Base-by-base conservation (phyloP, 2,329 filamentous ascomycete species). In the Stromatinia cepivora region DNA sequence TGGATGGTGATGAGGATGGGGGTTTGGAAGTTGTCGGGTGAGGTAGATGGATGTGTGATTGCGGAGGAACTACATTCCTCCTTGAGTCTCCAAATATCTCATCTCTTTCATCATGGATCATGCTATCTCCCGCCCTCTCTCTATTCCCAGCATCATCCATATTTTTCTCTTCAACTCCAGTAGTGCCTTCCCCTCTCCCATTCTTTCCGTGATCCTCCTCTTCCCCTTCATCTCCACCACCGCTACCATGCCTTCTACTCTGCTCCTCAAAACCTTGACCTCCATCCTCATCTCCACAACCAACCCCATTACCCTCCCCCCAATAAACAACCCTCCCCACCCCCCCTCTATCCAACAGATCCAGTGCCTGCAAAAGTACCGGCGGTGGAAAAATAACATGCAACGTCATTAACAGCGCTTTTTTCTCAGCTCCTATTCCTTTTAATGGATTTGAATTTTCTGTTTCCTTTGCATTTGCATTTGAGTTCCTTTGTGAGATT, bases 281-380 rank as follows among this genome's bases (percentile, higher is more conserved):
- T n/a, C 4, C 15, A 22, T 28, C 46, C 8, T 57, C 50, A 45
- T 20, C 52, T 57, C 46, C 39, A 70, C 53, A 13, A 78, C 56
- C 50, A 3, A 25, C 36, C 8, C 45, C 65, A 20, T 8, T 46
- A 11, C 39, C 61, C 17, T 10, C 36, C 15, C 13, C n/a, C 13
- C 6, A 17, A 17, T 17, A 42, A n/a, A 84, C 62, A 6, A 89
- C 79, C 1, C 88, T 84, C 8, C 84, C 88, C 46, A 97, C 87
- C 0, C 95, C 85, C 3, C 85, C 82, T 36, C 92, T 87, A 79
- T 99, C 95, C 0, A 99, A 84, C 0, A 98, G 84, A 79, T 98
- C 94, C 3, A 99, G 84, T 0, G 94, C 93, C 3, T 93, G 92
- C 0, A 97, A 88, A 2, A 97, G 81, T 67, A 93, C 86, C 1